Evolutionary conservation across 257 asterid species (phyloP).

Genomic region (Solanum bukasovii): DNA sequence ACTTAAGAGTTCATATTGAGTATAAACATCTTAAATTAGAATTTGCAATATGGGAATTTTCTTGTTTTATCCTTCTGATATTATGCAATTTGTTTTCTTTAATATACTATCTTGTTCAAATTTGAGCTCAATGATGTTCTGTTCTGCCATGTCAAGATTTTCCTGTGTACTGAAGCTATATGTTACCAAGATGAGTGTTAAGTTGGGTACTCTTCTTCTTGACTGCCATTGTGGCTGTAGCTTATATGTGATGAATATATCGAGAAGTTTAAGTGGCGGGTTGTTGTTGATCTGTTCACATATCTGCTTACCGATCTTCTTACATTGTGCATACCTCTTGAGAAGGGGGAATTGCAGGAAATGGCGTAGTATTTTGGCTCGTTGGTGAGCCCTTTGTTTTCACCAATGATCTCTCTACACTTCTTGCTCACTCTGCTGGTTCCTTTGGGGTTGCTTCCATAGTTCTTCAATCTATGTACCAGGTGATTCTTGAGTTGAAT

Average conservation of each 20-base stretch:
- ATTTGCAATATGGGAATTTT: not conserved
- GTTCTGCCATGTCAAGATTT: not conserved
- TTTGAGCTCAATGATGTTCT: not conserved
- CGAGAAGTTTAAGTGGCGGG: conserved; percentile 40
- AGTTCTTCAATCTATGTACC: not conserved
- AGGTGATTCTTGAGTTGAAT: not conserved
- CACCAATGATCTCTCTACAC: not conserved
- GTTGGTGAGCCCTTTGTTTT: not conserved
- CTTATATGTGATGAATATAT: conserved; percentile 1
- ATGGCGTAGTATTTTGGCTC: not conserved
- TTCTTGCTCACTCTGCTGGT: not conserved
- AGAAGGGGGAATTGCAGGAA: not conserved
- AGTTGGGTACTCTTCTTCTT: conserved; percentile 18
- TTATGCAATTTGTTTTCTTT: not conserved
- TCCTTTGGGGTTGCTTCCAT: fast-evolving
- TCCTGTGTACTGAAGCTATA: conserved; percentile 3
- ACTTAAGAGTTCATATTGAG: not conserved
- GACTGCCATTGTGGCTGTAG: conserved; percentile 42
- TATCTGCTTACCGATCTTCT: conserved; percentile 51
- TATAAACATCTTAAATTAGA: not conserved
- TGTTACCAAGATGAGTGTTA: conserved; percentile 29
- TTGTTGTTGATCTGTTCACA: conserved; percentile 25
- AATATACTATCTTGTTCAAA: not conserved
- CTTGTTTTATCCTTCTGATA: not conserved
- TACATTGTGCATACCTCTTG: not conserved